A percentile compares a stretch with the other conserved stretches of the same genome.
Conservation (phyloP, 441 rosid species). For the Raphanus hybrid region DNA sequence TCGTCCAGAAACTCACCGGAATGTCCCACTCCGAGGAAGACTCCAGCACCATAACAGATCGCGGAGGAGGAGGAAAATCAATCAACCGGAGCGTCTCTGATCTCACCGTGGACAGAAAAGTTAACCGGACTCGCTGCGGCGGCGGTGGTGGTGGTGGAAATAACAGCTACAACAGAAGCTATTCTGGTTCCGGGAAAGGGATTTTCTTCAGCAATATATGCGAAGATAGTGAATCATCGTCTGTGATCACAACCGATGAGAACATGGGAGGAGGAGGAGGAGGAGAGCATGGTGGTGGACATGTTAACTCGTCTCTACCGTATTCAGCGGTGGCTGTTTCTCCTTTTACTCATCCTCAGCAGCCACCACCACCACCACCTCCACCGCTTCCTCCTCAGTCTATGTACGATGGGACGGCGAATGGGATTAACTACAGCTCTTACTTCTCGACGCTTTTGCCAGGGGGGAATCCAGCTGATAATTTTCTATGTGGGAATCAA, state of each 20-base stretch:
- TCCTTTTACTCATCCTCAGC: constrained; percentile 45
- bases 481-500: constrained; percentile 49
- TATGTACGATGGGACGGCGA: constrained; percentile 22
- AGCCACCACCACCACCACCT: not conserved
- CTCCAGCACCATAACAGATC: constrained; percentile 6
- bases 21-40: constrained; percentile 51
- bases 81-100: constrained; percentile 22
- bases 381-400: constrained; percentile 37
- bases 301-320: constrained; percentile 55
- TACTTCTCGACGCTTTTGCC: constrained; percentile 50
- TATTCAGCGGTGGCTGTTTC: constrained; percentile 21
- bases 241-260: constrained; percentile 70
- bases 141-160: not conserved
- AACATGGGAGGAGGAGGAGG: constrained; percentile 40
- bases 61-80: constrained; percentile 16
- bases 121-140: constrained; percentile 35
- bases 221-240: constrained; percentile 62
- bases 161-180: constrained; percentile 28
- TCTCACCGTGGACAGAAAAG: constrained; percentile 29
- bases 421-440: constrained; percentile 31
- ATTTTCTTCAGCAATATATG: constrained; percentile 24
- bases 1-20: constrained; percentile 85
- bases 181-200: constrained; percentile 22
- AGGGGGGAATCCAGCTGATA: constrained; percentile 48
- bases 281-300: constrained; percentile 35